phyloP scores from a whole-genome alignment of 371 early-diverging fungal genomes.

The Mortierella sp. region DNA sequence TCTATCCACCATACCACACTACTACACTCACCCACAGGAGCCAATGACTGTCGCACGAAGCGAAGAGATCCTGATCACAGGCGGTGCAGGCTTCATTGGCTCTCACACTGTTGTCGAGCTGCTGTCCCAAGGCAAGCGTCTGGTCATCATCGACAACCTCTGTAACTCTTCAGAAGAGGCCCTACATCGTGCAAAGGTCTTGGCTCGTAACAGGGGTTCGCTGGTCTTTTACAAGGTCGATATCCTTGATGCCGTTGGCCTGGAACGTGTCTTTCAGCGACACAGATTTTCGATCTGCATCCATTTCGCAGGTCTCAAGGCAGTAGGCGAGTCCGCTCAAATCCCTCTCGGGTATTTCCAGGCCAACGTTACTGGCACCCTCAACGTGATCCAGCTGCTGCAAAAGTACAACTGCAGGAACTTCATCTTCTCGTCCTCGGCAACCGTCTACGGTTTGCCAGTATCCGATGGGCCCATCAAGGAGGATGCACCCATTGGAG shows the following conservation, averaged over 20 bases:
- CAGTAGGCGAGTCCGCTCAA: conserved; percentile 85
- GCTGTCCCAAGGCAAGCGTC: conserved; percentile 69
- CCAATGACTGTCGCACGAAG: conserved; percentile 14
- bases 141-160: conserved; percentile 88
- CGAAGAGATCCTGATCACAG: conserved; percentile 83
- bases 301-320: conserved; percentile 93
- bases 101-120: conserved; percentile 93
- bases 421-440: conserved; percentile 89
- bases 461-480: conserved; percentile 62
- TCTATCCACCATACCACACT: conserved; percentile 5
- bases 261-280: conserved; percentile 66
- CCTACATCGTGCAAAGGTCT: conserved; percentile 69
- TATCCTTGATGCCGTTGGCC: conserved; percentile 56
- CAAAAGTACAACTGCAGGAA: conserved; percentile 70
- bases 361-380: conserved; percentile 85
- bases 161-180: conserved; percentile 71
- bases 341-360: conserved; percentile 90
- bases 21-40: conserved; percentile 5
- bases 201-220: conserved; percentile 70
- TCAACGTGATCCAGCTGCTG: conserved; percentile 77
- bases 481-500: conserved; percentile 71
- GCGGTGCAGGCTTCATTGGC: conserved; percentile 88
- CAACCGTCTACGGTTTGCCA: conserved; percentile 84
- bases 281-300: conserved; percentile 82
- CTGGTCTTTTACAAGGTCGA: conserved; percentile 69